Evolutionary conservation across 2,329 filamentous ascomycete genomes (phyloP).

Genomic region (Colletotrichum lentis): DNA sequence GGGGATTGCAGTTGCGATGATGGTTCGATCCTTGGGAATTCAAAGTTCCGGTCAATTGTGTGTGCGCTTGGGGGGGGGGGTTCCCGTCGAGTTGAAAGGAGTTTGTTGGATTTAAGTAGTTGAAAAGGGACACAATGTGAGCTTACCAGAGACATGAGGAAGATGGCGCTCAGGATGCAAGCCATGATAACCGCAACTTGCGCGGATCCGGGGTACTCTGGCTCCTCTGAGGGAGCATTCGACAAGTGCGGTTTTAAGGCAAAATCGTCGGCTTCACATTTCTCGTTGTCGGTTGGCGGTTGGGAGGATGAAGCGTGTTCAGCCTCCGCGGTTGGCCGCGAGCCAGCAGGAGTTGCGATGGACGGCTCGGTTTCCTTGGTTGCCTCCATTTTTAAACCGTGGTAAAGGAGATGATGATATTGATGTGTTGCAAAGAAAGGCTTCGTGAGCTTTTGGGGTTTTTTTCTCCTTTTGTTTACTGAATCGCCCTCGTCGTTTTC

Average conservation of each 20-base stretch:
- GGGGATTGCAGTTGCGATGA: slow-evolving; percentile 50
- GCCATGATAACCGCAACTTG: slow-evolving; percentile 12
- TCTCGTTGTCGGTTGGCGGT: neutral
- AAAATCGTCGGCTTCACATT: neutral
- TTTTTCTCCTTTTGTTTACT: neutral
- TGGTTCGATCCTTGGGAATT: slow-evolving; percentile 46
- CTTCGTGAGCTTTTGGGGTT: neutral
- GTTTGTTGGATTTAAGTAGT: neutral
- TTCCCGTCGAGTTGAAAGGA: neutral
- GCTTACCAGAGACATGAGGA: slow-evolving; percentile 12
- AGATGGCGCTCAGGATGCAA: slow-evolving; percentile 17
- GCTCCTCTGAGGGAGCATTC: slow-evolving; percentile 3
- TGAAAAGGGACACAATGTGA: neutral
- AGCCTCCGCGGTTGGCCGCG: neutral
- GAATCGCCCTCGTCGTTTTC: neutral
- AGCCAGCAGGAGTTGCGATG: neutral
- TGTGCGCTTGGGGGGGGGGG: neutral
- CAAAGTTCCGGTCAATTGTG: neutral
- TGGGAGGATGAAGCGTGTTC: neutral
- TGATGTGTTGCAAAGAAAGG: neutral
- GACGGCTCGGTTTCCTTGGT: neutral
- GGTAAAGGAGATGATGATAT: neutral
- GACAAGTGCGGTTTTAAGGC: neutral
- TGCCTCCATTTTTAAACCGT: neutral
- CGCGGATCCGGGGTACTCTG: slow-evolving; percentile 9